Evolutionary conservation across 768 basidiomycete species (phyloP), one percentile per base, ranked within the genome.

Genomic region (Leccinum obscurum): DNA sequence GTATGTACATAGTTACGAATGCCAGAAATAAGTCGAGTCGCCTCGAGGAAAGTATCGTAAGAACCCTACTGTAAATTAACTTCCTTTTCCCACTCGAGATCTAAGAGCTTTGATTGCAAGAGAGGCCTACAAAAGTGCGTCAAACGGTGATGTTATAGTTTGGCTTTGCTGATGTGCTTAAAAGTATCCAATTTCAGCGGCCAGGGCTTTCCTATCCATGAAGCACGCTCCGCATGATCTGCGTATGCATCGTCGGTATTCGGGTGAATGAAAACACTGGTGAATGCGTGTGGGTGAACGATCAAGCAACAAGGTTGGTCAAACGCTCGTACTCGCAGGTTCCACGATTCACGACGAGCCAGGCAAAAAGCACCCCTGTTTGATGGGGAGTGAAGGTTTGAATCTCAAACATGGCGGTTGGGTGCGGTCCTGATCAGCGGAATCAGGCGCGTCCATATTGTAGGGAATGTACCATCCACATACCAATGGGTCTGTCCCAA

Each of bases 341-440:
- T 14, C 89, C 88, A 10, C 87, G 82, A 69, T 89, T 77, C 34
- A 88, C 85, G 15, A 79, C 82, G 17, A 89, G 79, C 83, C 83
- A 90, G 4, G 84, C 78, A 66, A 90, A 89, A 13, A 90, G 72
- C 2, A 85, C 80, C 0, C 89, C 88, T 1, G 85, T 88, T 67
- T 89, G 83, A 64, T 85, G 85, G 9, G 88, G 88, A 32, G 66
- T 83, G 71, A 85, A 84, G 1, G 83, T 84, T 68, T 90, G 84
- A 59, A 89, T 80, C 68, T 90, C 82, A 66, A 89, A 90, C 87
- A 89, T 89, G 7, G 85, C 80, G 9, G 82, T 83, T 0, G 88
- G 85, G 64, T 90, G 89, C 0, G 87, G 89, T 77, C 87, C 88
- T 73, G 62, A 22, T 34, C 14, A 6, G 7, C 7, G 48, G 46